Percentiles rank a stretch among this genome's conserved stretches.
Conservation (phyloP, 805 yeast genomes). For the Starmerella floricola region DNA sequence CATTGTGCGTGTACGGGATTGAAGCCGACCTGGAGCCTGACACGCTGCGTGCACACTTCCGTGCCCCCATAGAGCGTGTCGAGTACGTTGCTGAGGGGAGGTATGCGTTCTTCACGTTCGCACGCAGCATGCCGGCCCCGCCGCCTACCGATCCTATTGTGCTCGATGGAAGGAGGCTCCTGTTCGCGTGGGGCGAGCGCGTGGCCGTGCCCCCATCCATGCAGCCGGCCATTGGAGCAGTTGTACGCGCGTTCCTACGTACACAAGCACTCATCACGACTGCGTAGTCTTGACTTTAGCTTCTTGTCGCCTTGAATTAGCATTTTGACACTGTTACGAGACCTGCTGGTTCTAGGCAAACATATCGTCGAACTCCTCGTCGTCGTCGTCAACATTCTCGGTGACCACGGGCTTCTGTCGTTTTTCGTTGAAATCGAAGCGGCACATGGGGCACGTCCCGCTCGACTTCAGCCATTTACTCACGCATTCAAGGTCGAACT, state of each 20-base stretch:
- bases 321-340: too few relatives aligned
- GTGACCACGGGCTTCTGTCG: slow-evolving; percentile 30
- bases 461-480: slow-evolving; percentile 70
- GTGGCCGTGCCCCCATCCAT: slow-evolving; percentile 19
- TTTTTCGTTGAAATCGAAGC: slow-evolving; percentile 49
- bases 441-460: slow-evolving; percentile 66
- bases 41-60: slow-evolving; percentile 30
- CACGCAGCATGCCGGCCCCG: slow-evolving; percentile 42
- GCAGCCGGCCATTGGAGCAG: slow-evolving; percentile 9
- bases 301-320: too few relatives aligned
- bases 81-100: slow-evolving; percentile 45
- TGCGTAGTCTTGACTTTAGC: too few relatives aligned
- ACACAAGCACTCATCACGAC: too few relatives aligned
- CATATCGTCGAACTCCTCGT: slow-evolving; percentile 61
- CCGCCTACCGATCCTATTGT: slow-evolving; percentile 9
- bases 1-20: slow-evolving; percentile 68
- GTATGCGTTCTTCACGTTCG: slow-evolving; percentile 53
- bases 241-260: slow-evolving; percentile 11
- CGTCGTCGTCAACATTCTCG: slow-evolving; percentile 39
- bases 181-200: slow-evolving; percentile 27
- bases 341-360: slow-evolving; percentile 40
- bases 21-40: slow-evolving; percentile 49
- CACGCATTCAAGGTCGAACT: slow-evolving; percentile 80
- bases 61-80: slow-evolving; percentile 40
- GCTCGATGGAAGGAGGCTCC: slow-evolving; percentile 24